Percentiles rank a stretch among this genome's conserved stretches.
phyloP scores from a whole-genome alignment of 2,329 filamentous ascomycete genomes.

The Exophiala sp. region DNA sequence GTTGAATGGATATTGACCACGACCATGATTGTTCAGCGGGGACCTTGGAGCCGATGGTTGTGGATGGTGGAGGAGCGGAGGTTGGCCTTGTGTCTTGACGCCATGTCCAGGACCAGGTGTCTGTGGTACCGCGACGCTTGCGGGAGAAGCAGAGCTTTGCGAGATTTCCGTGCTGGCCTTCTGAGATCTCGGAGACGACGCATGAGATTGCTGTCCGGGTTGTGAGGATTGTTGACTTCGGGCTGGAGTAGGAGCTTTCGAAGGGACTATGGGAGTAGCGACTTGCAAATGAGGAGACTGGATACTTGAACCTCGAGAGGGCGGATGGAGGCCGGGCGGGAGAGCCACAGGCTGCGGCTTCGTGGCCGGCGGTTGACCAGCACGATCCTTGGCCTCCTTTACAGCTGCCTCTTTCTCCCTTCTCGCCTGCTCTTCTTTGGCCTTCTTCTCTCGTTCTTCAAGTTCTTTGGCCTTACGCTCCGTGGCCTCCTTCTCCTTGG shows the following conservation, averaged over 20 bases:
- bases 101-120: conserved; percentile 58
- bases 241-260: conserved; percentile 75
- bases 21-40: conserved; percentile 56
- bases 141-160: conserved; percentile 56
- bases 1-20: conserved; percentile 50
- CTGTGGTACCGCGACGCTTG: conserved; percentile 58
- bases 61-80: conserved; percentile 50
- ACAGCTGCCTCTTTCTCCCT: conserved; percentile 52
- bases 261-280: conserved; percentile 74
- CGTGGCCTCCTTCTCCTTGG: conserved; percentile 66
- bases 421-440: conserved; percentile 43
- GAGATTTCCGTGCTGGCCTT: conserved; percentile 51
- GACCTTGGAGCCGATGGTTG: conserved; percentile 59
- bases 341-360: conserved; percentile 36
- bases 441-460: conserved; percentile 57
- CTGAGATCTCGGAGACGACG: conserved; percentile 57
- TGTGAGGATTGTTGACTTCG: conserved; percentile 72
- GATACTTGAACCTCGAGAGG: conserved; percentile 48
- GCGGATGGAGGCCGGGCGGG: conserved; percentile 48
- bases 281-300: conserved; percentile 74
- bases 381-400: conserved; percentile 47
- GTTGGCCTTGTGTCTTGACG: conserved; percentile 53
- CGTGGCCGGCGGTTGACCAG: conserved; percentile 14
- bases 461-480: conserved; percentile 59
- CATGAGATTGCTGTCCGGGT: conserved; percentile 68